A percentile compares a stretch with the other conserved stretches of the same genome.
These are phyloP conservation scores for Taphrina pruni DNA, from an alignment of 1,139 yeast species.

Conservation along the genomic window DNA sequence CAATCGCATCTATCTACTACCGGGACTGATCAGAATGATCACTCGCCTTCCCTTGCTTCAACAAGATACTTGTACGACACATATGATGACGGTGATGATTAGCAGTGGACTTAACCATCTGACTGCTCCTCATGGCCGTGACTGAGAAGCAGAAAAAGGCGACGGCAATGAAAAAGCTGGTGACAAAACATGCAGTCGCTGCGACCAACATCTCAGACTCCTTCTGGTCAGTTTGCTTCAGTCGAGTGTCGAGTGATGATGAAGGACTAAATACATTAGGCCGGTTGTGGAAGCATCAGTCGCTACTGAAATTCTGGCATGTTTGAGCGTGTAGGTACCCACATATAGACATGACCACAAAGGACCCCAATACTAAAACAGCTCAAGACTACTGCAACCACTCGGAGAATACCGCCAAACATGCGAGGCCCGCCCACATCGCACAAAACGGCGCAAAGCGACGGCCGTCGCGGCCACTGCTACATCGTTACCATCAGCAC, in stretches of 20 bases:
- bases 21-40: constrained; percentile 1
- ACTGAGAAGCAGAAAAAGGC: background rate
- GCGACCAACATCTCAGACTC: background rate
- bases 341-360: too few relatives aligned
- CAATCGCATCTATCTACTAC: background rate
- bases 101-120: background rate
- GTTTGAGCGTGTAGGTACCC: background rate
- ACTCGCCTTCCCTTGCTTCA: background rate
- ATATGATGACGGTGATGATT: background rate
- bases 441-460: constrained; percentile 12
- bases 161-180: background rate
- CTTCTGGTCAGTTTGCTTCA: background rate
- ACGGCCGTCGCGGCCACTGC: constrained; percentile 6
- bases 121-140: constrained; percentile 5
- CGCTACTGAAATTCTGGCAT: background rate
- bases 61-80: too few relatives aligned
- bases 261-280: background rate
- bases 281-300: background rate
- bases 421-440: background rate
- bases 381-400: constrained; percentile 9
- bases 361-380: background rate
- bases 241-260: too few relatives aligned
- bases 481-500: background rate
- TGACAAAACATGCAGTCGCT: constrained; percentile 4
- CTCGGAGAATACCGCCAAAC: background rate